phyloP scores from a whole-genome alignment of 208 protist species.

The Herpetomonas tarakana region DNA sequence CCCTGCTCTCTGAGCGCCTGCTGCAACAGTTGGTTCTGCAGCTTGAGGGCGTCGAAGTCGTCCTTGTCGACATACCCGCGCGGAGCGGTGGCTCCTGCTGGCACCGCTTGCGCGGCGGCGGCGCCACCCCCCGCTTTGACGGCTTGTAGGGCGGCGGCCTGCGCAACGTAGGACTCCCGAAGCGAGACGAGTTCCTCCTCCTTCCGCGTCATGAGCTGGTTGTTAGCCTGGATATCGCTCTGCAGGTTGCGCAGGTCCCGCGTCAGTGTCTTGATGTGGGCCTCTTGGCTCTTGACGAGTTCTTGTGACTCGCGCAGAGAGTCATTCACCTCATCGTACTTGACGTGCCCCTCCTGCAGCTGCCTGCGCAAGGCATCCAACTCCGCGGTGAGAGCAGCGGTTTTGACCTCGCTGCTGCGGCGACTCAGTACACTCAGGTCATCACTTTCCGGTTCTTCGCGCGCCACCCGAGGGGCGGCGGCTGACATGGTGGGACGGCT shows the following conservation, averaged over 20 bases:
- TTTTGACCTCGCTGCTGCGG: not conserved
- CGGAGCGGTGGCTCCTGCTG: not conserved
- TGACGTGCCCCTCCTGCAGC: conserved; percentile 23
- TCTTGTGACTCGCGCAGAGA: conserved; percentile 29
- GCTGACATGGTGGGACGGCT: too few species aligned
- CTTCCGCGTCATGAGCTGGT: conserved; percentile 30
- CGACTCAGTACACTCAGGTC: not conserved
- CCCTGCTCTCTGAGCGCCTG: conserved; percentile 43
- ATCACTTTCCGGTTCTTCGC: too few species aligned
- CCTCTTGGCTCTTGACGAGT: conserved; percentile 9
- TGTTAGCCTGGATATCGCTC: not conserved
- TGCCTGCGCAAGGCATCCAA: conserved; percentile 17
- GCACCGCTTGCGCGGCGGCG: not conserved
- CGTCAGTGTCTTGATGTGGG: conserved; percentile 4
- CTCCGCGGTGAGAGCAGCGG: not conserved
- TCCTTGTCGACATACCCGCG: conserved; percentile 48
- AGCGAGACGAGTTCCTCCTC: conserved; percentile 35
- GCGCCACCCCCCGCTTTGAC: not conserved
- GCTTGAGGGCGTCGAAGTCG: conserved; percentile 46
- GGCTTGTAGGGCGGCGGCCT: conserved; percentile 3
- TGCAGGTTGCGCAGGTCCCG: conserved; percentile 4
- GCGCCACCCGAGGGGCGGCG: too few species aligned
- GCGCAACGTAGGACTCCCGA: conserved; percentile 20
- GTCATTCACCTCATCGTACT: conserved; percentile 24
- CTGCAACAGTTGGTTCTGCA: conserved; percentile 57